A percentile compares a stretch with the other conserved stretches of the same genome.
Evolutionary conservation across 306 rosid genomes (phyloP).

Genomic region (Quercus ilex): DNA sequence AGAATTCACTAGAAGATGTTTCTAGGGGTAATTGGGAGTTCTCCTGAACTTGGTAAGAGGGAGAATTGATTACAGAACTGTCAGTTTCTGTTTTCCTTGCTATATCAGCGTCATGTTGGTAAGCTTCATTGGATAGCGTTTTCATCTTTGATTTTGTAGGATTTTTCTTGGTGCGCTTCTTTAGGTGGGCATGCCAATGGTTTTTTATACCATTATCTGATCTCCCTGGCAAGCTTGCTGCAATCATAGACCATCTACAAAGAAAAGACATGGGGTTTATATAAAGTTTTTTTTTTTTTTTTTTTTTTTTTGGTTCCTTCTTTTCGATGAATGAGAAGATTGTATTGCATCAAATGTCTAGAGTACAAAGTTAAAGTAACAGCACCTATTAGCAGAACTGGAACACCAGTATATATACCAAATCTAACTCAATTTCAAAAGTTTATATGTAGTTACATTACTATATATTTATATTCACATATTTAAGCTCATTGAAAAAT

Average conservation of each 20-base stretch:
- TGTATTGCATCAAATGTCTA: too few species aligned
- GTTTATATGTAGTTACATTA: too few species aligned
- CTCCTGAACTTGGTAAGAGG: conserved; percentile 23
- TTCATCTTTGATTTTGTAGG: background rate
- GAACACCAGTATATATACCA: too few species aligned
- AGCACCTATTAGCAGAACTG: too few species aligned
- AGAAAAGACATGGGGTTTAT: background rate
- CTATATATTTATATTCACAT: too few species aligned
- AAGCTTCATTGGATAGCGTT: background rate
- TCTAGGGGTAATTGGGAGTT: conserved; percentile 25
- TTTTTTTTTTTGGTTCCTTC: too few species aligned
- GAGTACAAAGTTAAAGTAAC: too few species aligned
- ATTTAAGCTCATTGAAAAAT: too few species aligned
- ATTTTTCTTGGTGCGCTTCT: conserved; percentile 22
- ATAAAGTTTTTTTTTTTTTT: background rate
- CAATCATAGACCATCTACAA: conserved; percentile 65
- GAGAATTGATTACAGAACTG: too few species aligned
- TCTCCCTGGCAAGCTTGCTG: conserved; percentile 57
- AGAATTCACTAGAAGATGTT: conserved; percentile 12
- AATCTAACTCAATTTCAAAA: too few species aligned
- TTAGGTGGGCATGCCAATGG: conserved; percentile 60
- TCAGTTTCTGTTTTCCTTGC: too few species aligned
- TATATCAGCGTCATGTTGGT: background rate
- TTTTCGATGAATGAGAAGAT: too few species aligned
- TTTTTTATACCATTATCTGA: conserved; percentile 71